These are phyloP conservation scores for Serendipita sp. DNA, from an alignment of 768 basidiomycete species.

Conservation along the genomic window DNA sequence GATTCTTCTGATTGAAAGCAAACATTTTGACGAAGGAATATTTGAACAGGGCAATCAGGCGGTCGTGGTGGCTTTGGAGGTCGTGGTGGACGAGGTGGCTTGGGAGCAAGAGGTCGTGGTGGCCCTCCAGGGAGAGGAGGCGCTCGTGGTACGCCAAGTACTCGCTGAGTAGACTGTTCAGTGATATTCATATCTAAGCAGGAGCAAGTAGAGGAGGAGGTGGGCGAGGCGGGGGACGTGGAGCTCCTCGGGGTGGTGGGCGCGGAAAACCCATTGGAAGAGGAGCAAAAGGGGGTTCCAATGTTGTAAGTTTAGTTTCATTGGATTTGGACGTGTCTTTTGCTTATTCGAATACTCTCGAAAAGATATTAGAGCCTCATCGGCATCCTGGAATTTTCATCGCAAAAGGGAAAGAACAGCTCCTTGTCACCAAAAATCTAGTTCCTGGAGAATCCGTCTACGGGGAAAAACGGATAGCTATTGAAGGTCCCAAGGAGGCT, in stretches of 20 bases:
- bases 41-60: constrained; percentile 39
- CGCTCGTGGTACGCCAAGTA: constrained; percentile 18
- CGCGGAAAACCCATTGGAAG: constrained; percentile 45
- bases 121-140: constrained; percentile 15
- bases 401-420: constrained; percentile 91
- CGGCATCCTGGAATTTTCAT: constrained; percentile 90
- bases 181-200: not conserved
- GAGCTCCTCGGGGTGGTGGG: constrained; percentile 22
- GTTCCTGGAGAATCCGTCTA: constrained; percentile 96
- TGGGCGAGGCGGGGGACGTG: constrained; percentile 18
- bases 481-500: constrained; percentile 38
- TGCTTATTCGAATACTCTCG: not conserved
- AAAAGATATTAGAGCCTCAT: constrained; percentile 73
- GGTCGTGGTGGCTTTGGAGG: constrained; percentile 59
- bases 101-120: constrained; percentile 17
- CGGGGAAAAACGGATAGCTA: constrained; percentile 90
- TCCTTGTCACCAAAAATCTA: constrained; percentile 95
- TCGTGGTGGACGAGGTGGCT: constrained; percentile 23
- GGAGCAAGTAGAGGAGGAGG: constrained; percentile 27
- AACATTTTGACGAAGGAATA: not conserved
- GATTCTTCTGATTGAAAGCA: not conserved
- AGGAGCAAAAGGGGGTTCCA: constrained; percentile 66
- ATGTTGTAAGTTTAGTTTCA: constrained; percentile 27
- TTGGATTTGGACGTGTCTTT: not conserved
- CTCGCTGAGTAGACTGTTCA: not conserved